A percentile compares a stretch with the other conserved stretches of the same genome.
phyloP scores from a whole-genome alignment of 208 protist species.

The Jaenimonas drosophilae region DNA sequence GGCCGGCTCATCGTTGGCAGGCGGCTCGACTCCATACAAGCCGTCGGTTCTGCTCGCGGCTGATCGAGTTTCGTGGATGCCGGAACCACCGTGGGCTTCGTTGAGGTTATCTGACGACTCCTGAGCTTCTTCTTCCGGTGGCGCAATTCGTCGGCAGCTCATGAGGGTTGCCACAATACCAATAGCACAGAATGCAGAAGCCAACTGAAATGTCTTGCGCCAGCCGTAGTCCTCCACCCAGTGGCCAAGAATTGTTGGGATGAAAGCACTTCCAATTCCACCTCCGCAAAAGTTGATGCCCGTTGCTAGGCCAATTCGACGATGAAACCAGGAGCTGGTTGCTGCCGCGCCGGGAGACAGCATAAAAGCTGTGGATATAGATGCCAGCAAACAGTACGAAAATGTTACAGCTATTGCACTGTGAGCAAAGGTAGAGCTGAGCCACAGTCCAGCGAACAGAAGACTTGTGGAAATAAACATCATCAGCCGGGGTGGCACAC shows the following conservation, averaged over 20 bases:
- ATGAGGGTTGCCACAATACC: slow-evolving; percentile 56
- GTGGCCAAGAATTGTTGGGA: slow-evolving; percentile 47
- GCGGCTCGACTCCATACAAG: not conserved
- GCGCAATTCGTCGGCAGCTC: slow-evolving; percentile 30
- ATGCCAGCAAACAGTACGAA: slow-evolving; percentile 64
- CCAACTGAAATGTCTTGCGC: slow-evolving; percentile 72
- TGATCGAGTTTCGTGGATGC: no score
- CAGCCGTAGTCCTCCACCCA: slow-evolving; percentile 66
- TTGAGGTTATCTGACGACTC: slow-evolving; percentile 3
- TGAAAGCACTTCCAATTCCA: slow-evolving; percentile 60
- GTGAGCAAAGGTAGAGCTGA: slow-evolving; percentile 44
- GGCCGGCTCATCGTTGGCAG: not conserved
- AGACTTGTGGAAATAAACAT: slow-evolving; percentile 43
- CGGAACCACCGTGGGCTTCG: no score
- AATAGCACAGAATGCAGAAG: slow-evolving; percentile 67
- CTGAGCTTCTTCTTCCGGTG: not conserved
- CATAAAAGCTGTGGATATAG: slow-evolving; percentile 64
- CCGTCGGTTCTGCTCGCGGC: no score
- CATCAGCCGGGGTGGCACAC: slow-evolving; percentile 58
- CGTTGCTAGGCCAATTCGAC: slow-evolving; percentile 42
- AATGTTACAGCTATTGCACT: slow-evolving; percentile 51
- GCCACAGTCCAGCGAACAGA: slow-evolving; percentile 50
- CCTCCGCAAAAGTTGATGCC: slow-evolving; percentile 75
- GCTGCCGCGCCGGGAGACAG: slow-evolving; percentile 62
- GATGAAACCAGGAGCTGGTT: slow-evolving; percentile 62